Evolutionary conservation across 208 protist species (phyloP), one percentile per base, ranked within the genome.

Genomic region (Leishmania arabica): DNA sequence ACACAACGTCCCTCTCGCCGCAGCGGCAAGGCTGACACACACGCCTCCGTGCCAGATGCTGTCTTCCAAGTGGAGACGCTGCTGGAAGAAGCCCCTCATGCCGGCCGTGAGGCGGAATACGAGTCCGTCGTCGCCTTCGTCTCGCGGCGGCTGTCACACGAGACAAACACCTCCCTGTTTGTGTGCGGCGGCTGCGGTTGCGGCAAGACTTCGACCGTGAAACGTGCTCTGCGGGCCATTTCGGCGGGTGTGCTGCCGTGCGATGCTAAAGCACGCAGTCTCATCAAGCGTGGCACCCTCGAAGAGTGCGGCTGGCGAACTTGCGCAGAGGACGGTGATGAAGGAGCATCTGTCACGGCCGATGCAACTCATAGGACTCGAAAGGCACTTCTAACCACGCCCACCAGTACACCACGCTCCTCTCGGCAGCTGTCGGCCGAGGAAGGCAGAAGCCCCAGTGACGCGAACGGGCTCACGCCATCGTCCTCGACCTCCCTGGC

Each of bases 121-220:
- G 86, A 88, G 58, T 74, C 84, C 0, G 87, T 96, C 1, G 78
- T 92, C 51, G 31, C 80, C 64, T 95, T 90, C 82, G 88, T 93
- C 47, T 81, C 90, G 0, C 84, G 87, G 40, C 88, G 90, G 0
- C 77, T 91, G 58, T 56, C 72, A 31, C 76, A 79, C 56, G 83
- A 72, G 49, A 37, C 81, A 66, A 90, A 83, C 84, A 86, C 69
- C 6, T 87, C 89, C 0, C 86, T 97, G 7, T 97, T 97, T 79
- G 90, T 97, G 2, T 97, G 91, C 82, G 93, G 93, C n/a, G 91
- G 89, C 31, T 97, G 93, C 75, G 93, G 93, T 4, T 95, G 91
- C 70, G 93, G 93, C 31, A 97, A 97, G 83, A 97, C 93, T 0
- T 93, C 91, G 51, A 94, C 93, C 2, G 86, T 95, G 58, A 87